Evolutionary conservation across 2,329 filamentous ascomycete genomes (phyloP).

Genomic region (Penicillium sp.): DNA sequence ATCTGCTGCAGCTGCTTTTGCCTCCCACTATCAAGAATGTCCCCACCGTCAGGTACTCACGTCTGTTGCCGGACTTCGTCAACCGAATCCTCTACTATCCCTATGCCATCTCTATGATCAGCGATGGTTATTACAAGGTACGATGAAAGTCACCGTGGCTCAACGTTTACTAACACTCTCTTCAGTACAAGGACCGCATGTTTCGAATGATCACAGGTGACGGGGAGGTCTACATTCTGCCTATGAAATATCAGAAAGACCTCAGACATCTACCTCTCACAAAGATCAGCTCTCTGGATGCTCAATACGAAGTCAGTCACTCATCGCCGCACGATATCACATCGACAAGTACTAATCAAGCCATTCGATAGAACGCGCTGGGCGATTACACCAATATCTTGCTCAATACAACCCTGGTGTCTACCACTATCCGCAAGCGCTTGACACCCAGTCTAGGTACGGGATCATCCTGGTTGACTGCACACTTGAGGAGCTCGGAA

Average conservation of each 20-base stretch:
- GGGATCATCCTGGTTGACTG: background rate
- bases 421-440: conserved; percentile 24
- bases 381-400: conserved; percentile 32
- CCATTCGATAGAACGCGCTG: conserved; percentile 25
- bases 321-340: too few relatives aligned
- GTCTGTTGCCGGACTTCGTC: conserved; percentile 25
- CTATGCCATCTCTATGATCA: conserved; percentile 24
- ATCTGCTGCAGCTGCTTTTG: conserved; percentile 8
- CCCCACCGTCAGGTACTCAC: conserved; percentile 24
- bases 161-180: background rate
- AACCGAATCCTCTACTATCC: conserved; percentile 30
- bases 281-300: conserved; percentile 29
- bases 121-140: conserved; percentile 30
- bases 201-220: conserved; percentile 33
- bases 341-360: background rate
- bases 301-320: conserved; percentile 27
- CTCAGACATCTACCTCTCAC: conserved; percentile 20
- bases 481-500: background rate
- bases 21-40: conserved; percentile 18
- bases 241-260: conserved; percentile 29
- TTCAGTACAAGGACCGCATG: conserved; percentile 29
- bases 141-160: background rate
- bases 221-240: conserved; percentile 31
- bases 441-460: conserved; percentile 29
- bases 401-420: conserved; percentile 26